phyloP scores from a whole-genome alignment of 2,329 filamentous ascomycete species.

The Calonectria ilicicola region DNA sequence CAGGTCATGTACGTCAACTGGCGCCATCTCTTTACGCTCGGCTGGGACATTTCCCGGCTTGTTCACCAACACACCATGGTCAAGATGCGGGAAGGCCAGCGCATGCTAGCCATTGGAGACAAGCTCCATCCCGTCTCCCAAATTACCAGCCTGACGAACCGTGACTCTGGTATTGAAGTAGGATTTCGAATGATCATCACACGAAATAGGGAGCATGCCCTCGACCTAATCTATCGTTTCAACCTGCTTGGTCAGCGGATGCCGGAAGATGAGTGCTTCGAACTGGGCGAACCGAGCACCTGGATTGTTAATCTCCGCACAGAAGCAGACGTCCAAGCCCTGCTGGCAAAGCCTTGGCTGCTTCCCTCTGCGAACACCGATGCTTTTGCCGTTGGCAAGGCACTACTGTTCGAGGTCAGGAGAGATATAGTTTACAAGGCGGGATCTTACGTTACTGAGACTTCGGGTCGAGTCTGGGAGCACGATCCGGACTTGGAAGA shows the following conservation, averaged over 20 bases:
- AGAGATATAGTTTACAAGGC: not conserved
- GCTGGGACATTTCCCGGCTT: not conserved
- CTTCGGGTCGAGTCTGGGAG: not conserved
- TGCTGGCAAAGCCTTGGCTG: not conserved
- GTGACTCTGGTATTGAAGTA: not conserved
- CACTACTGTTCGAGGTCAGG: not conserved
- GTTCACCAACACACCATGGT: not conserved
- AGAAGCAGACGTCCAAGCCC: not conserved
- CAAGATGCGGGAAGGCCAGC: not conserved
- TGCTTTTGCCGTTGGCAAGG: not conserved
- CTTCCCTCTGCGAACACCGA: not conserved
- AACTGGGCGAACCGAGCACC: not conserved
- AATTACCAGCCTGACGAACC: not conserved
- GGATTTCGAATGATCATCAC: not conserved
- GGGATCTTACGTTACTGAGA: not conserved
- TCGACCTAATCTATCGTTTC: not conserved
- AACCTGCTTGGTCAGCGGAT: not conserved
- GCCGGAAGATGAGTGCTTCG: not conserved
- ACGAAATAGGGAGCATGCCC: not conserved
- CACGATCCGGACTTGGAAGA: not conserved
- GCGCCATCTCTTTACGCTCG: not conserved
- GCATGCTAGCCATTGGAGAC: not conserved
- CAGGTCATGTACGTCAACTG: not conserved
- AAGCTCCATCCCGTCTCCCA: not conserved
- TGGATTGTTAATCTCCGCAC: not conserved